These are phyloP conservation scores for Elsinoe perseae DNA, from an alignment of 2,329 filamentous ascomycete species.

Conservation along the genomic window DNA sequence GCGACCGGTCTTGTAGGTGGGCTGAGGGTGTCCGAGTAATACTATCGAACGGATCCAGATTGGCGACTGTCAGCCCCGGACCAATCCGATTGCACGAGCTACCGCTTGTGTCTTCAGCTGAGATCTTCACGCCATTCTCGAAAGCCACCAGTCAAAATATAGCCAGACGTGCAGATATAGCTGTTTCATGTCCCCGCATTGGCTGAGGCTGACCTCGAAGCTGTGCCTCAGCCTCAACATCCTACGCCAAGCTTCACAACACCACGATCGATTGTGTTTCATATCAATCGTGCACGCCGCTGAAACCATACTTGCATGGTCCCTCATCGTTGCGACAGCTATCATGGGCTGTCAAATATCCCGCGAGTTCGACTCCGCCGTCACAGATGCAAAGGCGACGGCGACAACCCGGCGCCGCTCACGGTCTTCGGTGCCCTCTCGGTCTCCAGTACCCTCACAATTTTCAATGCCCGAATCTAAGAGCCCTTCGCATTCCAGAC, in stretches of 20 bases:
- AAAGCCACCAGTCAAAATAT: not conserved
- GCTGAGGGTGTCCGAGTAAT: not conserved
- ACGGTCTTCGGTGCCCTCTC: too few relatives aligned
- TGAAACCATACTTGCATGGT: not conserved
- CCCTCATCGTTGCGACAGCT: not conserved
- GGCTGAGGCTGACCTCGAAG: not conserved
- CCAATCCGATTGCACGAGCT: too few relatives aligned
- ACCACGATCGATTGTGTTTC: not conserved
- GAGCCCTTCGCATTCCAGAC: not conserved
- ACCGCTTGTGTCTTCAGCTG: too few relatives aligned
- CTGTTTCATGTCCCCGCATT: not conserved
- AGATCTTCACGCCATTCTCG: too few relatives aligned
- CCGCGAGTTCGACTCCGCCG: not conserved
- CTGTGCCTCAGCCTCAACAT: not conserved
- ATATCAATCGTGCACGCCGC: not conserved
- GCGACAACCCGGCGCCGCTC: not conserved
- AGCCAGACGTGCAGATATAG: not conserved
- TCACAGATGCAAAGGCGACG: not conserved
- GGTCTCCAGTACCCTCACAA: too few relatives aligned
- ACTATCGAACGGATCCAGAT: too few relatives aligned
- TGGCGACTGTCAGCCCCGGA: too few relatives aligned
- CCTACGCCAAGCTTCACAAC: not conserved
- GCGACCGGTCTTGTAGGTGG: not conserved
- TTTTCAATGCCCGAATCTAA: not conserved
- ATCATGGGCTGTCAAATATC: not conserved